Percentiles rank a stretch among this genome's conserved stretches.
phyloP scores from a whole-genome alignment of 495 filamentous ascomycete genomes.

The Podospora didyma region DNA sequence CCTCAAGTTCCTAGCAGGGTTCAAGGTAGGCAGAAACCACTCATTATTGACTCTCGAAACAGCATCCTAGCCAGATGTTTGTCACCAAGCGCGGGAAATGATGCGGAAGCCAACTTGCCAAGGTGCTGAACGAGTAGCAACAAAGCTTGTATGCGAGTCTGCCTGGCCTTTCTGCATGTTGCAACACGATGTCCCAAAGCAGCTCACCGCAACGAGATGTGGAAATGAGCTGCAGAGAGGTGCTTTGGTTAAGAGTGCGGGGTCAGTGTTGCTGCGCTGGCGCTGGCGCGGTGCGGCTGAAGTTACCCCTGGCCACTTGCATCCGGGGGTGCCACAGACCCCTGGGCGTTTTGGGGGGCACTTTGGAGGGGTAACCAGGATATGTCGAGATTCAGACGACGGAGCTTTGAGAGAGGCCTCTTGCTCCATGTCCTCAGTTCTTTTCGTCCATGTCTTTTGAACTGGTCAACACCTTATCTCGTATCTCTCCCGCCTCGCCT shows the following conservation, averaged over 20 bases:
- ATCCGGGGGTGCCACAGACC: too few relatives aligned
- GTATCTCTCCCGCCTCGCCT: too few relatives aligned
- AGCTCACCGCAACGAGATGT: slow-evolving; percentile 11
- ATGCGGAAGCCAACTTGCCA: not conserved
- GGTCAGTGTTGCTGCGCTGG: not conserved
- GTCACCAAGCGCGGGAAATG: not conserved
- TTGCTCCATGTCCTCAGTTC: too few relatives aligned
- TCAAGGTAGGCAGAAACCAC: not conserved
- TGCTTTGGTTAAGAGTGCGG: not conserved
- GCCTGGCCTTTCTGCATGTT: not conserved
- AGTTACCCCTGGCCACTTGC: slow-evolving; percentile 15
- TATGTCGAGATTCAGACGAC: not conserved
- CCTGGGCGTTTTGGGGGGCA: too few relatives aligned
- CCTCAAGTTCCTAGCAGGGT: not conserved
- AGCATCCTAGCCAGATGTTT: not conserved
- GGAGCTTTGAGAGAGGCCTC: too few relatives aligned
- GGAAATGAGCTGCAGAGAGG: slow-evolving; percentile 11
- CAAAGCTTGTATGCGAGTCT: not conserved
- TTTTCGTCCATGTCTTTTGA: too few relatives aligned
- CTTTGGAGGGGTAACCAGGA: too few relatives aligned
- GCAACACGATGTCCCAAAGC: not conserved
- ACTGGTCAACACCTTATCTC: too few relatives aligned
- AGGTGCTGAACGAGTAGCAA: not conserved
- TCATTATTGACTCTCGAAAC: not conserved
- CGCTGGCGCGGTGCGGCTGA: not conserved